Evolutionary conservation across 2,329 filamentous ascomycete species (phyloP).

Genomic region (Trichoderma aggressivum): DNA sequence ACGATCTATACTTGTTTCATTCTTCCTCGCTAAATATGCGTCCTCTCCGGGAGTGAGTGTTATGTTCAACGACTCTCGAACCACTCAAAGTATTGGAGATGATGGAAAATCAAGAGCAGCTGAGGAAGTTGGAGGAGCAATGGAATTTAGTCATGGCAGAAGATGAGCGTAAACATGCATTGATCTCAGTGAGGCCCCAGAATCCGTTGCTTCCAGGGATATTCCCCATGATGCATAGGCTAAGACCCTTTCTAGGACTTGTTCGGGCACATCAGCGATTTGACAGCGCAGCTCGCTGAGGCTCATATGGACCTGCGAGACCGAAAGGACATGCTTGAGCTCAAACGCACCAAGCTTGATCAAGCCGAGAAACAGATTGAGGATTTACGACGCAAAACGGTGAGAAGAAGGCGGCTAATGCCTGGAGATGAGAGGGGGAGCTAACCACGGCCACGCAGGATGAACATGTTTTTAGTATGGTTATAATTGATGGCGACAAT

Average conservation of each 20-base stretch:
- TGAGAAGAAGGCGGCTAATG: background rate
- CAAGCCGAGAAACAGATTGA: constrained; percentile 13
- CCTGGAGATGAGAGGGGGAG: background rate
- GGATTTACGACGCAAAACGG: constrained; percentile 14
- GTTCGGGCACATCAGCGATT: constrained; percentile 6
- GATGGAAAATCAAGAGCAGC: constrained; percentile 14
- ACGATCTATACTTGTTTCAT: constrained; percentile 1
- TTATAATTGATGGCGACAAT: constrained; percentile 39
- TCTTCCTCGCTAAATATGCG: background rate
- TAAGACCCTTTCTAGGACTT: constrained; percentile 8
- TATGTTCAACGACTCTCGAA: background rate
- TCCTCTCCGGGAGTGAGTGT: background rate
- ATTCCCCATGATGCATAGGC: background rate
- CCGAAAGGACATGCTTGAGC: constrained; percentile 19
- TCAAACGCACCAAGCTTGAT: constrained; percentile 15
- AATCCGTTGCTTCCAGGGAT: background rate
- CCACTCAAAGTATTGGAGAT: background rate
- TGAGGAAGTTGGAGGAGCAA: constrained; percentile 9
- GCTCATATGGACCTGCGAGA: constrained; percentile 19
- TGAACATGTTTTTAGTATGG: constrained; percentile 30
- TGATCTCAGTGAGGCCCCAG: constrained; percentile 6
- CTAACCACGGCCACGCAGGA: constrained; percentile 18
- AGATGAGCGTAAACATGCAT: constrained; percentile 15
- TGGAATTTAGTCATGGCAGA: constrained; percentile 14
- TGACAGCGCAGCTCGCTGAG: constrained; percentile 12